A percentile compares a stretch with the other conserved stretches of the same genome.
Evolutionary conservation across 345 rosid species (phyloP).

Genomic region (Eucalyptus leucophloia): DNA sequence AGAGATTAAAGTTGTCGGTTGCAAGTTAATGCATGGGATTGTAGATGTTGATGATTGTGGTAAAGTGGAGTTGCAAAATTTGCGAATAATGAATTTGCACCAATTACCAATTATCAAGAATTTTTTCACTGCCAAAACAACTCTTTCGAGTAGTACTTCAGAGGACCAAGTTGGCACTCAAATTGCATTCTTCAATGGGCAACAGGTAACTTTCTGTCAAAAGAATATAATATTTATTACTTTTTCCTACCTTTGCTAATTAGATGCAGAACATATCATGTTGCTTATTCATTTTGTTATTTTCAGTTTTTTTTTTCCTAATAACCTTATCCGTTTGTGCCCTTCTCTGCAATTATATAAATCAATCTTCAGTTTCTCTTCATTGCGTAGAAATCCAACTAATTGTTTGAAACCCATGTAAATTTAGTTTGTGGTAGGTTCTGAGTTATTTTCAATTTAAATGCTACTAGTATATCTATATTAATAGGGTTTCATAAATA

Average conservation of each 20-base stretch:
- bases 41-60: background rate
- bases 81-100: rapidly evolving
- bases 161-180: too few species aligned
- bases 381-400: too few species aligned
- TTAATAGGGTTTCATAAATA: too few species aligned
- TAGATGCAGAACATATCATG: rapidly evolving
- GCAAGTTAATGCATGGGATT: background rate
- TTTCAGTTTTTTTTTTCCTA: rapidly evolving
- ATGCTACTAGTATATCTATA: rapidly evolving
- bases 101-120: background rate
- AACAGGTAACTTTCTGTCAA: background rate
- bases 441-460: too few species aligned
- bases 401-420: too few species aligned
- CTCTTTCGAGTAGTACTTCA: background rate
- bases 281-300: too few species aligned
- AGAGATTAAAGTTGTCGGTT: rapidly evolving
- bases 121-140: rapidly evolving
- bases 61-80: background rate
- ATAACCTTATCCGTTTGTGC: rapidly evolving
- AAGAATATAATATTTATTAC: rapidly evolving
- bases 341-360: too few species aligned
- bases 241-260: background rate
- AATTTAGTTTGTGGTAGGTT: too few species aligned
- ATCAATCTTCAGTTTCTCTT: too few species aligned
- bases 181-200: background rate